Evolutionary conservation across 805 yeast species (phyloP).

Genomic region (Tetrapisispora arboricola): DNA sequence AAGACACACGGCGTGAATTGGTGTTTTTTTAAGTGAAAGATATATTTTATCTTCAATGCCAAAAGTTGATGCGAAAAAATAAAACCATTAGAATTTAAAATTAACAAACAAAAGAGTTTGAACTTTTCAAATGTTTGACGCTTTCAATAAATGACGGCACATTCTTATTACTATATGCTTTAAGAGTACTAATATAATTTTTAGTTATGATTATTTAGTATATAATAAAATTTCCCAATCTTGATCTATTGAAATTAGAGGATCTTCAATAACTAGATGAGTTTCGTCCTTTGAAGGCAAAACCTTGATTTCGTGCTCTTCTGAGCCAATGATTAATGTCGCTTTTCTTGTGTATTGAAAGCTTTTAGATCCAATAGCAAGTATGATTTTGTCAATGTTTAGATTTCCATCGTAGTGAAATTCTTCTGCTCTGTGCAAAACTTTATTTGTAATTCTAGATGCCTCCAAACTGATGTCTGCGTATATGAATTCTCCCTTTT

Average conservation of each 20-base stretch:
- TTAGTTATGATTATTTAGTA: not conserved
- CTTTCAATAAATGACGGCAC: no score
- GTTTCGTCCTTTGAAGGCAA: slow-evolving; percentile 7
- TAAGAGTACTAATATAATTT: not conserved
- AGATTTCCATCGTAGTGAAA: slow-evolving; percentile 26
- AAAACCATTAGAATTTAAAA: no score
- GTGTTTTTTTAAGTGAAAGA: no score
- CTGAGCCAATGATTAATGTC: slow-evolving; percentile 4
- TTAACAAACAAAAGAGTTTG: no score
- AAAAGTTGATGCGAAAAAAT: no score
- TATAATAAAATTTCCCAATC: slow-evolving; percentile 36
- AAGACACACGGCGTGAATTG: no score
- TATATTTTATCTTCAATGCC: no score
- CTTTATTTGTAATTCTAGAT: slow-evolving; percentile 28
- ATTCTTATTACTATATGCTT: no score
- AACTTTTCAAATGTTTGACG: no score
- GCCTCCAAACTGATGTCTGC: slow-evolving; percentile 32
- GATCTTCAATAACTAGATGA: slow-evolving; percentile 36
- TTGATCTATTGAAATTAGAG: slow-evolving; percentile 36
- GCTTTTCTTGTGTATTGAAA: not conserved
- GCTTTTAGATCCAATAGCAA: slow-evolving; percentile 32
- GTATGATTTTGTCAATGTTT: slow-evolving; percentile 44
- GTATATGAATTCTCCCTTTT: slow-evolving; percentile 39
- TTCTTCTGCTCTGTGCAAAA: slow-evolving; percentile 18
- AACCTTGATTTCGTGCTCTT: slow-evolving; percentile 29